Evolutionary conservation across 441 rosid genomes (phyloP), one percentile per base, ranked within the genome.

Genomic region (Gossypium gossypioides): DNA sequence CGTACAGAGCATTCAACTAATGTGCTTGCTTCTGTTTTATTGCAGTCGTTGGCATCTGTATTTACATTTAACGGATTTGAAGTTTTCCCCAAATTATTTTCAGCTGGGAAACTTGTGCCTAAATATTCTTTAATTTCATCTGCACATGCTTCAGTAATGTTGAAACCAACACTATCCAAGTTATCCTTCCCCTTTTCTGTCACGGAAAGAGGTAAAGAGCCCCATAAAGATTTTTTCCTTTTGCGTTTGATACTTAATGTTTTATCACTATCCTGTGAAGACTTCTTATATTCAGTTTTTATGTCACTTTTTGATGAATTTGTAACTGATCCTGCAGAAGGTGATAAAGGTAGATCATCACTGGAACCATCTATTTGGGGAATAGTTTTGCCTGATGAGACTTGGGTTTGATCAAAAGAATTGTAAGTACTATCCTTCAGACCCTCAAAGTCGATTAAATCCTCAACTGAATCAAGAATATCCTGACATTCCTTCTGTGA

Each of bases 401-500:
- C 75, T 65, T 72, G 74, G 76, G 66, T 68, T 55, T 22, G 75
- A 74, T 73, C 75, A 73, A 58, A 68, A 51, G 78, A 79, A 69
- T 32, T 64, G 73, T 81, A 71, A 71, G 71, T 73, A 81, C 72
- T 74, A 69, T 78, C 87, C 73, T 84, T 85, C 55, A 71, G 83
- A 76, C 60, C 81, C 77, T 84, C 88, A 12, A 74, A 63, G 67
- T 86, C 79, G 55, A 73, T 54, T 55, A 73, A 73, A 81, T 86
- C 91, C 79, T 82, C 93, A 79, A 90, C 67, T 21, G 99, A 88
- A 89, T 93, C 97, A 78, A 96, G 93, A 81, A 96, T 96, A 75
- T 96, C 98, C 82, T 92, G 97, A 77, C 98, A 93, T 76, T 96
- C 98, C 78, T 85, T 88, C 76, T 90, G 98, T 63, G 98, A 96